These are phyloP conservation scores for Tremella fuciformis DNA, from an alignment of 768 basidiomycete genomes.

Conservation along the genomic window DNA sequence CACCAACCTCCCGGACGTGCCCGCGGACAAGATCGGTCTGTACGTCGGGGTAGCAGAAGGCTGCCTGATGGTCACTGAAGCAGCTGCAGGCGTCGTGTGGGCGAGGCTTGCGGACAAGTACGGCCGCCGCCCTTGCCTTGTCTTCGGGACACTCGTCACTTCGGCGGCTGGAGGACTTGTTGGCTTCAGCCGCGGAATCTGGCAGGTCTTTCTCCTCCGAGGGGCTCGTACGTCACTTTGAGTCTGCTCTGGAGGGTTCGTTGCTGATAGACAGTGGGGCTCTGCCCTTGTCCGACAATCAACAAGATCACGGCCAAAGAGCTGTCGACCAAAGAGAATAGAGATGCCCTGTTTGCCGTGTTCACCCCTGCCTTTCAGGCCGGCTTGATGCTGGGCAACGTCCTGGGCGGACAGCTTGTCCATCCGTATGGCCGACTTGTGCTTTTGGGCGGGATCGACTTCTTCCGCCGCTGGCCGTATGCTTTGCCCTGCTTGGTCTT, in stretches of 20 bases:
- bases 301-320: background rate
- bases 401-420: conserved; percentile 7
- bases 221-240: background rate
- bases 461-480: conserved; percentile 29
- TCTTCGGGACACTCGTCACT: conserved; percentile 1
- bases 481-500: conserved; percentile 25
- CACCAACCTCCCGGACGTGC: conserved; percentile 8
- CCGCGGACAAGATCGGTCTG: conserved; percentile 4
- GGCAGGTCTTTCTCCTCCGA: conserved; percentile 7
- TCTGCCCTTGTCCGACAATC: background rate
- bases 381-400: conserved; percentile 8
- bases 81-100: conserved; percentile 5
- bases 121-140: conserved; percentile 1
- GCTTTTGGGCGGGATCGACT: conserved; percentile 16
- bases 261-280: conserved; percentile 6
- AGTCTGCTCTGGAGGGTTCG: no score
- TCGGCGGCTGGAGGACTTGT: background rate
- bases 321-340: background rate
- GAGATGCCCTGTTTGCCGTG: conserved; percentile 1
- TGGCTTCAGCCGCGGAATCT: background rate
- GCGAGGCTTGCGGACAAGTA: background rate
- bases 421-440: conserved; percentile 2
- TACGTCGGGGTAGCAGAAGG: conserved; percentile 13
- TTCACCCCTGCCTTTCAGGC: conserved; percentile 3
- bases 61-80: conserved; percentile 12